Conservation (phyloP, 352 stramenopile species). For the Blastocystis sp. region DNA sequence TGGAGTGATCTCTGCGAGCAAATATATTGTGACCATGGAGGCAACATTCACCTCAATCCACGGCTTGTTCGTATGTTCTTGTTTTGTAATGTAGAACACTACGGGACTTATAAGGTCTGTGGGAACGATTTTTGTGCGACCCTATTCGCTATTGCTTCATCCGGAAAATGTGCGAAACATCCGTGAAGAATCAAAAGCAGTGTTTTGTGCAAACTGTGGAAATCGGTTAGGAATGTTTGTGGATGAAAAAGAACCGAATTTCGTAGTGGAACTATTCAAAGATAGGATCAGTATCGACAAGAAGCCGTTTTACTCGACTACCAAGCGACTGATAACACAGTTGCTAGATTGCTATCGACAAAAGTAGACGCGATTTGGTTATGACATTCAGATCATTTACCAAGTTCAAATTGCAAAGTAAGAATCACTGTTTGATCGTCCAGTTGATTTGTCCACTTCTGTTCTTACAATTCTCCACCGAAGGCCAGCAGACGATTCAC, state of each 20-base stretch:
- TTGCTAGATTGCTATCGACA: neutral
- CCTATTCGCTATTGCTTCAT: neutral
- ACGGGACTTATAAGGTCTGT: neutral
- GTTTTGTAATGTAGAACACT: neutral
- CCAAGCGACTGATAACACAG: neutral
- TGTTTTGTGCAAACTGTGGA: neutral
- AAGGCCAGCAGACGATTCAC: neutral
- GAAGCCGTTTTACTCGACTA: neutral
- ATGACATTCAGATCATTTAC: neutral
- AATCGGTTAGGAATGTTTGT: neutral
- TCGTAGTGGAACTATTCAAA: neutral
- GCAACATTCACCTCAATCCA: neutral
- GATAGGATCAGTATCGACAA: neutral
- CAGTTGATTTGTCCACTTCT: neutral
- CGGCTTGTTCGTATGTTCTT: neutral
- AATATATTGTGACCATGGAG: constrained; percentile 42
- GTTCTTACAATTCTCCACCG: neutral
- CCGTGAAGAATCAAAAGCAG: neutral
- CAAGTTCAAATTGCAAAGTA: neutral
- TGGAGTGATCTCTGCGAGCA: constrained; percentile 28
- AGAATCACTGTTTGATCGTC: neutral
- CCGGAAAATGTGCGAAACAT: neutral
- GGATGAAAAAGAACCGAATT: neutral
- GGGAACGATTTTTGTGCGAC: neutral
- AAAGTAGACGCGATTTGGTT: neutral